Base-by-base conservation (phyloP, 495 filamentous ascomycete species). In the Chaetomidium leptoderma region DNA sequence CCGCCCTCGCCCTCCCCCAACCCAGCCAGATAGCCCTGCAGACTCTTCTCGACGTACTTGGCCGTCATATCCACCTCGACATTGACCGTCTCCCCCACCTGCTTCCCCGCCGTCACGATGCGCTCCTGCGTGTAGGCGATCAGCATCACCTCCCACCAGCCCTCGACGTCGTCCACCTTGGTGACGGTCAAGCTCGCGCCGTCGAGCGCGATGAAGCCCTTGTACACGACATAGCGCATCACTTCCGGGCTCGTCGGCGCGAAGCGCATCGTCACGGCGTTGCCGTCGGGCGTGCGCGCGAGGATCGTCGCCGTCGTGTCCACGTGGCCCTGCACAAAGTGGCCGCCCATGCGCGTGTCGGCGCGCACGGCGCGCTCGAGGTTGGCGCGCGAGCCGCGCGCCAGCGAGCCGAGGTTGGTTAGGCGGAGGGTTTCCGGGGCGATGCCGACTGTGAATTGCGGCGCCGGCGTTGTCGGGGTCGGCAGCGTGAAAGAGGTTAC, bases 11-110 rank as follows among this genome's bases (percentile, higher is more conserved):
- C 77, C 33, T 71, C 75, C 53, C 53, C 62, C 29, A 70, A 54
- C 8, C 77, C 76, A 40, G 76, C 76, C 62, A 91, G 74, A 57
- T 89, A 88, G n/a, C 81, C 86, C 49, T 76, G 73, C 62, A 90
- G 85, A 57, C 88, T 91, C 83, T 97, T 99, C 84, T 97, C 95
- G 19, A 97, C 92, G 70, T 97, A 97, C 80, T 99, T 99, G 5
- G 92, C 95, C 62, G 97, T 86, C 79, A 96, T 91, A 72, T 99
- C 95, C 50, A 97, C 95, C 79, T 99, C 95, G 17, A 97, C 86
- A 71, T 99, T 99, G 30, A 97, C 91, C 49, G 82, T 78, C 6
- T 96, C 91, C 1, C 95, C 92, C n/a, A 76, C 72, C 70, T 79
- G 76, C 81, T 99, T 97, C 11, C 70, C 73, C 10, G 88, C 90